phyloP scores from a whole-genome alignment of 2,329 filamentous ascomycete species.

The Aspergillus pseudotamarii region DNA sequence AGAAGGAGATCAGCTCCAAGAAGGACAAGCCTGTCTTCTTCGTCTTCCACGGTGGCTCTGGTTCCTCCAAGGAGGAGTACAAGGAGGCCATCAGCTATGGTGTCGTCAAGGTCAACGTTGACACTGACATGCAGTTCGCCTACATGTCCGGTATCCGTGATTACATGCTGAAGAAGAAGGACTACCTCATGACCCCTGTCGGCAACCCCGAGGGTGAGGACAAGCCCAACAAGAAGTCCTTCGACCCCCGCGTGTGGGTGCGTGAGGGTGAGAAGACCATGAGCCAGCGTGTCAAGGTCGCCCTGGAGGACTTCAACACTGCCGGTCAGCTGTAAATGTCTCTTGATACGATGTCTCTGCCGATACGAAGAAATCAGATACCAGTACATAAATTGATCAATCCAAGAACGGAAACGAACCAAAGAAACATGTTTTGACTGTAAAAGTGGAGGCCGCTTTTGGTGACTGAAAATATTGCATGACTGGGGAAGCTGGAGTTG shows the following conservation, averaged over 20 bases:
- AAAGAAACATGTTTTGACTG: slow-evolving; percentile 3
- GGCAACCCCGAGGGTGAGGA: slow-evolving; percentile 94
- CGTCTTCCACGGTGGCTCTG: slow-evolving; percentile 98
- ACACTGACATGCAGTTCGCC: slow-evolving; percentile 96
- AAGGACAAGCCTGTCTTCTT: slow-evolving; percentile 96
- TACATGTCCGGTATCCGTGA: slow-evolving; percentile 93
- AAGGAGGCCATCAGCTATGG: slow-evolving; percentile 84
- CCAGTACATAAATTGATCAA: slow-evolving; percentile 24
- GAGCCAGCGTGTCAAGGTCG: slow-evolving; percentile 76
- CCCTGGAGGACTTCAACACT: slow-evolving; percentile 90
- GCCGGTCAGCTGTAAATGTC: slow-evolving; percentile 70
- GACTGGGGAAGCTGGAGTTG: slow-evolving; percentile 10
- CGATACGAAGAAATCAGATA: slow-evolving; percentile 23
- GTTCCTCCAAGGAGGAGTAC: slow-evolving; percentile 89
- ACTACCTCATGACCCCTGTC: slow-evolving; percentile 83
- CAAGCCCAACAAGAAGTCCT: slow-evolving; percentile 99
- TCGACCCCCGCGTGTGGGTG: slow-evolving; percentile 90
- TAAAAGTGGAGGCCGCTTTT: slow-evolving; percentile 4
- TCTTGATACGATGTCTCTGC: slow-evolving; percentile 19
- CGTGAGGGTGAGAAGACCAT: slow-evolving; percentile 95
- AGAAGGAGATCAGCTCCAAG: slow-evolving; percentile 71
- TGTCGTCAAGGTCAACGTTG: slow-evolving; percentile 99
- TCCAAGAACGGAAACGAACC: slow-evolving; percentile 4
- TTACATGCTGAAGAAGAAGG: slow-evolving; percentile 92
- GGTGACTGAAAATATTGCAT: slow-evolving; percentile 1